Evolutionary conservation across 2,329 filamentous ascomycete species (phyloP).

Genomic region (Metarhizium sp.): DNA sequence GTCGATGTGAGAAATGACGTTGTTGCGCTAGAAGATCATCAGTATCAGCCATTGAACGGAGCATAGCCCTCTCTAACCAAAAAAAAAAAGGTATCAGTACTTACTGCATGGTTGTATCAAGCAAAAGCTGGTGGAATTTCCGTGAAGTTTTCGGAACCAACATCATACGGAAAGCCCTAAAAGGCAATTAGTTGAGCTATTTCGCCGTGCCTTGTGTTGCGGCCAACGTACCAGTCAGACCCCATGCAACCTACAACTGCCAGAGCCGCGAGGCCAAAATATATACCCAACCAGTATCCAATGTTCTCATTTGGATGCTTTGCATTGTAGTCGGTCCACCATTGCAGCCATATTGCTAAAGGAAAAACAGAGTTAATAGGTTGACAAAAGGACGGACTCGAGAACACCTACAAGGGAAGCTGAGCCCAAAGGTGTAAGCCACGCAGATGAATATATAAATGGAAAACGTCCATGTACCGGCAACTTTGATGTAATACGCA

Average conservation of each 20-base stretch:
- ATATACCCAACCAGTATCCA: slow-evolving; percentile 13
- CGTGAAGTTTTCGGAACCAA: slow-evolving; percentile 16
- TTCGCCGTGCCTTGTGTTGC: neutral
- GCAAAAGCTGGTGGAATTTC: slow-evolving; percentile 10
- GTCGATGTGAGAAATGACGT: slow-evolving; percentile 24
- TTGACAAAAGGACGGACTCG: too few relatives aligned
- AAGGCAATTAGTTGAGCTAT: neutral
- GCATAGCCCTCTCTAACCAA: neutral
- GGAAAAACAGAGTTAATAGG: neutral
- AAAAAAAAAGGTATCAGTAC: neutral
- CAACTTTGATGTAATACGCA: slow-evolving; percentile 11
- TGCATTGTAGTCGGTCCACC: slow-evolving; percentile 14
- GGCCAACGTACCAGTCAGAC: slow-evolving; percentile 7
- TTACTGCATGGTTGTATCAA: slow-evolving; percentile 20
- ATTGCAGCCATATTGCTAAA: slow-evolving; percentile 14
- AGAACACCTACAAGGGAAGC: slow-evolving; percentile 10
- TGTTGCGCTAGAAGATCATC: neutral
- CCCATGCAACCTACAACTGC: slow-evolving; percentile 8
- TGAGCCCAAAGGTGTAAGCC: slow-evolving; percentile 12
- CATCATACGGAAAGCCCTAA: neutral
- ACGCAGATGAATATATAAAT: slow-evolving; percentile 12
- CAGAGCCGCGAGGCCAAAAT: slow-evolving; percentile 7
- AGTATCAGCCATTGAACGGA: neutral
- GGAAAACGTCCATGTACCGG: slow-evolving; percentile 7
- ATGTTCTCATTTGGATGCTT: slow-evolving; percentile 9